Base-by-base conservation (phyloP, 1,284 basidiomycete species). In the Pyrrhoderma noxium region DNA sequence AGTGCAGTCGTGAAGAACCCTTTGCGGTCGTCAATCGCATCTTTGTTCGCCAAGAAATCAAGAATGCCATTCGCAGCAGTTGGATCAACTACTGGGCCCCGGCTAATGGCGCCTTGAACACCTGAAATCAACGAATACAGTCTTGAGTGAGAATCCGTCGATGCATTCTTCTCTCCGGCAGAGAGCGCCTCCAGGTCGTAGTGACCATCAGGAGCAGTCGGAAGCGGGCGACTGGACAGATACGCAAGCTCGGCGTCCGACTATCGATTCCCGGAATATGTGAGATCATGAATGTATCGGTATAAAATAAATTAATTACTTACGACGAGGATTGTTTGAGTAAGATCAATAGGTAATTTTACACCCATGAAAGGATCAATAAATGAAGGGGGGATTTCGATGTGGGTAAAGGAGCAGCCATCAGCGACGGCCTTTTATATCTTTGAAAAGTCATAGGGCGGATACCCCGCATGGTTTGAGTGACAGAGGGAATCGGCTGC, bases 21-120 rank as follows among this genome's bases (percentile, higher is more conserved):
- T 38, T 63, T 61, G 19, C 69, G 64, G 55, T 70, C 69, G 56
- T 70, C 62, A n/a, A 67, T 57, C 1, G 66, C 60, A n/a, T 62
- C 58, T 5, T 67, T 66, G 47, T 68, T 57, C 14, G 57, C 49
- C 1, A 61, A 51, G 2, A 58, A 47, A 51, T 69, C 64, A 16
- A 65, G 18, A 25, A 51, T 41, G 16, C 38, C 57, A n/a, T 40
- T 40, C n/a, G 39, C 41, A 34, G 45, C 46, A 2, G 40, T 48
- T 9, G 56, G 53, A 44, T 55, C 45, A 40, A 55, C 31, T 22
- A 49, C 41, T 18, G 56, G 53, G 14, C 53, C 52, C 14, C 47
- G 53, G 31, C 49, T 21, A 16, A 46, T 37, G 21, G 50, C 45
- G 13, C 40, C 49, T 19, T 55, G 53, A 13, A 47, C 53, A 35